A percentile compares a stretch with the other conserved stretches of the same genome.
Evolutionary conservation across 352 stramenopile species (phyloP).

Genomic region (Hyaloperonospora brassicae): DNA sequence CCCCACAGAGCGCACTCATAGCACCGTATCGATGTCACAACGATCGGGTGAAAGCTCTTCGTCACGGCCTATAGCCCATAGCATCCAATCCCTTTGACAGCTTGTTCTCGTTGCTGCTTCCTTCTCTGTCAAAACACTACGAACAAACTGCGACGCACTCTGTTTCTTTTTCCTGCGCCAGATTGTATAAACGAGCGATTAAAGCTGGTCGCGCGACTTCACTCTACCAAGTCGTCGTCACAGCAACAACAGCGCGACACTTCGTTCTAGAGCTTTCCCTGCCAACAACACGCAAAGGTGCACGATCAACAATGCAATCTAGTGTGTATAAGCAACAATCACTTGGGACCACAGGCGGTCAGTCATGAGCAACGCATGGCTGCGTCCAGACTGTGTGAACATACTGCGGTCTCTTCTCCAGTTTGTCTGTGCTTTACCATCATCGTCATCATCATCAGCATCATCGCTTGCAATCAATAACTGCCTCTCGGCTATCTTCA

Average conservation of each 20-base stretch:
- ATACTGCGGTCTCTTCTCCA: too few species aligned
- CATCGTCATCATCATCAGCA: too few species aligned
- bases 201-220: too few species aligned
- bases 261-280: slow-evolving; percentile 9
- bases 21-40: slow-evolving; percentile 30
- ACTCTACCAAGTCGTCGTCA: slow-evolving; percentile 38
- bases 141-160: slow-evolving; percentile 93
- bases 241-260: slow-evolving; percentile 4
- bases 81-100: slow-evolving; percentile 92
- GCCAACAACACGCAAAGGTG: neutral
- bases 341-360: too few species aligned
- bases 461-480: too few species aligned
- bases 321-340: too few species aligned
- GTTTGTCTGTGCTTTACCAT: too few species aligned
- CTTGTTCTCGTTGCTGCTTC: slow-evolving; percentile 91
- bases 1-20: too few species aligned
- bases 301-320: neutral
- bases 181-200: neutral
- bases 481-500: too few species aligned
- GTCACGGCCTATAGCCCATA: slow-evolving; percentile 94
- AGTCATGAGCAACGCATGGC: too few species aligned
- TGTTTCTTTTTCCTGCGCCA: slow-evolving; percentile 93
- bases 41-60: slow-evolving; percentile 97
- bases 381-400: too few species aligned
- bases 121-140: slow-evolving; percentile 94